A percentile compares a stretch with the other conserved stretches of the same genome.
phyloP scores from a whole-genome alignment of 768 basidiomycete species.

The Boletus subcaerulescens region DNA sequence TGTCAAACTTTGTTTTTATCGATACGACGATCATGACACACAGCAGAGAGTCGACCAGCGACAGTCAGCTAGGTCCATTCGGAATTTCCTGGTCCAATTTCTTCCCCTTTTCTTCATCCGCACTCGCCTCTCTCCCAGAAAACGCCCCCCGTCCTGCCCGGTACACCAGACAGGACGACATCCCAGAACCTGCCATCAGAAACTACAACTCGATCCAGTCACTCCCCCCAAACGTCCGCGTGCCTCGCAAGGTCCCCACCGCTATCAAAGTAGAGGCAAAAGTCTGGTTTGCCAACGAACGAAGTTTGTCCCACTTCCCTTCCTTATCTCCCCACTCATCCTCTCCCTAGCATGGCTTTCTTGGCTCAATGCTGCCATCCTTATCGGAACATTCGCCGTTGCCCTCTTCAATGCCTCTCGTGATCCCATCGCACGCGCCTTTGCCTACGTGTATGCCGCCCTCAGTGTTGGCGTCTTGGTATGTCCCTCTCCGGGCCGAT shows the following conservation, averaged over 20 bases:
- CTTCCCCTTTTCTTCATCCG: slow-evolving; percentile 68
- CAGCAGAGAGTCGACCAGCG: slow-evolving; percentile 6
- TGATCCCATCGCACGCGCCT: slow-evolving; percentile 58
- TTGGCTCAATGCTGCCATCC: slow-evolving; percentile 82
- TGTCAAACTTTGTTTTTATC: background rate
- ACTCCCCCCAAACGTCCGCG: slow-evolving; percentile 59
- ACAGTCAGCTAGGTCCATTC: slow-evolving; percentile 26
- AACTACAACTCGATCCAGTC: slow-evolving; percentile 76
- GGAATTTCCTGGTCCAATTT: slow-evolving; percentile 63
- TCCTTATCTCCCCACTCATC: slow-evolving; percentile 1
- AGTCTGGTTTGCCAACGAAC: slow-evolving; percentile 97
- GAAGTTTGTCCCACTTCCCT: slow-evolving; percentile 50
- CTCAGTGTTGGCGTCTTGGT: slow-evolving; percentile 75
- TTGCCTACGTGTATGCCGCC: slow-evolving; percentile 79
- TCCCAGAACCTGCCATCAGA: slow-evolving; percentile 62
- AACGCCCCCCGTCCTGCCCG: slow-evolving; percentile 35
- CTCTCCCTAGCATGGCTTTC: slow-evolving; percentile 75
- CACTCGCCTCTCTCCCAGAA: slow-evolving; percentile 49
- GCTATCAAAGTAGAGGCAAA: slow-evolving; percentile 89
- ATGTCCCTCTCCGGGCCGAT: background rate
- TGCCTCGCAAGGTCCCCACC: slow-evolving; percentile 81
- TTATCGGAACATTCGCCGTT: slow-evolving; percentile 81
- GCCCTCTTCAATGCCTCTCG: slow-evolving; percentile 87
- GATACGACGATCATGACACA: slow-evolving; percentile 14
- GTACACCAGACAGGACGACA: slow-evolving; percentile 71